phyloP scores from a whole-genome alignment of 1,139 yeast species.

The Pichia sp. region DNA sequence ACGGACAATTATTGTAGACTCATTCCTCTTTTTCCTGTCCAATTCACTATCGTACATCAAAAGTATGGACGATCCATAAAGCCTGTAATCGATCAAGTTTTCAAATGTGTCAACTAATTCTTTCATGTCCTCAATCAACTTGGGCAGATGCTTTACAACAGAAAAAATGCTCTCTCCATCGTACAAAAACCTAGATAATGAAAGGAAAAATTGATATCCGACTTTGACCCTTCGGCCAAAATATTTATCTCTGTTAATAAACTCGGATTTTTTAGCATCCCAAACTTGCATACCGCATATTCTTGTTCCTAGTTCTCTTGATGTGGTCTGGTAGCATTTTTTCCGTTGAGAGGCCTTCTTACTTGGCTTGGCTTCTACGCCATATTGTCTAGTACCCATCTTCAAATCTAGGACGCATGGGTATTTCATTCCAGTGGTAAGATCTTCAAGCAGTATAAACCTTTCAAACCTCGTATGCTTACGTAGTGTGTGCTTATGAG shows the following conservation, averaged over 20 bases:
- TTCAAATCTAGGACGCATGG: constrained; percentile 94
- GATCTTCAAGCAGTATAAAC: constrained; percentile 85
- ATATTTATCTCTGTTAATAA: constrained; percentile 78
- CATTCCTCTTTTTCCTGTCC: constrained; percentile 25
- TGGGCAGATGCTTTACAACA: constrained; percentile 65
- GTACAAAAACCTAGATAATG: constrained; percentile 71
- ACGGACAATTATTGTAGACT: constrained; percentile 44
- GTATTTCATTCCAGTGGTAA: constrained; percentile 71
- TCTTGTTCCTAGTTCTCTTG: constrained; percentile 79
- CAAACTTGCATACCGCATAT: constrained; percentile 94
- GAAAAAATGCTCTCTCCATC: constrained; percentile 62
- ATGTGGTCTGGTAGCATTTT: constrained; percentile 80
- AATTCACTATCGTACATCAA: constrained; percentile 68
- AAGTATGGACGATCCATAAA: constrained; percentile 86
- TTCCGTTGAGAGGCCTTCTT: constrained; percentile 77
- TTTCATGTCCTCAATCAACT: constrained; percentile 54
- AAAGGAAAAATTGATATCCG: constrained; percentile 75
- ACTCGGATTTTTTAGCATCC: constrained; percentile 46
- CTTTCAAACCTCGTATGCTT: constrained; percentile 58
- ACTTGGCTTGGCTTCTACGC: constrained; percentile 75
- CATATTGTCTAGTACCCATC: constrained; percentile 98
- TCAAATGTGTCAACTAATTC: constrained; percentile 54
- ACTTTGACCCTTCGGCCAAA: constrained; percentile 75
- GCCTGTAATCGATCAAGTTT: constrained; percentile 66
- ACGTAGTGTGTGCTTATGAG: constrained; percentile 10